Evolutionary conservation across 139 green algal species (phyloP).

Genomic region (Asterochloris sp.): DNA sequence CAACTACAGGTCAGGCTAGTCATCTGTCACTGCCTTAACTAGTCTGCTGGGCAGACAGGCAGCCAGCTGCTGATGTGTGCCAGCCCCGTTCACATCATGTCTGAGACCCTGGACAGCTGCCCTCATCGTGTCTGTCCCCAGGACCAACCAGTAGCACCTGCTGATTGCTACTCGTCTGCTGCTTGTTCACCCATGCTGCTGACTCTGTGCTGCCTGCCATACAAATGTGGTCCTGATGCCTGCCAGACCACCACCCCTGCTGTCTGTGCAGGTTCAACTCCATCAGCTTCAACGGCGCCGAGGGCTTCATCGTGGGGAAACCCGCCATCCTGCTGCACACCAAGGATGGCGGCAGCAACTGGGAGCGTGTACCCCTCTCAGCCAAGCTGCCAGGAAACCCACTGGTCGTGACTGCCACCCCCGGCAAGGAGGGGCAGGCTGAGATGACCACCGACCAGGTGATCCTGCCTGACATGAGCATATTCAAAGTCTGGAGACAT

Average conservation of each 20-base stretch:
- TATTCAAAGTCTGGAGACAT: too few relatives aligned
- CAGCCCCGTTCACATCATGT: too few relatives aligned
- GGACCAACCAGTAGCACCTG: too few relatives aligned
- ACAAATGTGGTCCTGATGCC: too few relatives aligned
- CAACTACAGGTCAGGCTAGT: constrained; percentile 25
- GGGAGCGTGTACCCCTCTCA: constrained; percentile 93
- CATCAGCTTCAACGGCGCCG: constrained; percentile 90
- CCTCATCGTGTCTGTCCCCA: too few relatives aligned
- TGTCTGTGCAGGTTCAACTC: constrained; percentile 79
- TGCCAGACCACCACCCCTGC: too few relatives aligned
- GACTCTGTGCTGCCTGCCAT: too few relatives aligned
- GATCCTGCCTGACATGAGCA: too few relatives aligned
- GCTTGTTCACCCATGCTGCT: too few relatives aligned
- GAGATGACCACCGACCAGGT: constrained; percentile 97
- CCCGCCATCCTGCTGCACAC: constrained; percentile 98
- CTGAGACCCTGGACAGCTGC: too few relatives aligned
- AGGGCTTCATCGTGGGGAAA: constrained; percentile 99
- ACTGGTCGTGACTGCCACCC: constrained; percentile 71
- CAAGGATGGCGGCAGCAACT: constrained; percentile 87
- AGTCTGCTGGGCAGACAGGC: not conserved
- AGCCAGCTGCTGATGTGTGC: not conserved
- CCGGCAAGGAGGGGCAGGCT: constrained; percentile 63
- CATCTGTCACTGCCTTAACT: not conserved
- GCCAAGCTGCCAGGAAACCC: constrained; percentile 90
- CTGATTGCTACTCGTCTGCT: too few relatives aligned